Percentiles rank a stretch among this genome's conserved stretches.
These are phyloP conservation scores for Solanum virginianum DNA, from an alignment of 257 asterid species.

Conservation along the genomic window DNA sequence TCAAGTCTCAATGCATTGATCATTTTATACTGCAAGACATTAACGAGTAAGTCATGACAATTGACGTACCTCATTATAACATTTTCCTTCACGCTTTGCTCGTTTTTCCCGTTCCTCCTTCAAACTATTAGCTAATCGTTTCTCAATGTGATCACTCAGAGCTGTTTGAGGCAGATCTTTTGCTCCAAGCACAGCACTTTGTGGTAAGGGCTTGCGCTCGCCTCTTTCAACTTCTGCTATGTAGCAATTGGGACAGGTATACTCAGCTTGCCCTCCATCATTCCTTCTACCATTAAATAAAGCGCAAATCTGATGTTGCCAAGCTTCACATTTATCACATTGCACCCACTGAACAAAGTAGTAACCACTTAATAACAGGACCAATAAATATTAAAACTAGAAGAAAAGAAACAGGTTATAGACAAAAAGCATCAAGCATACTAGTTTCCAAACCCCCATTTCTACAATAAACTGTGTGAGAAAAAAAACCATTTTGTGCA, in stretches of 20 bases:
- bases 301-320: slow-evolving; percentile 99
- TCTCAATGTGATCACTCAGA: slow-evolving; percentile 92
- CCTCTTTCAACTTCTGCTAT: slow-evolving; percentile 82
- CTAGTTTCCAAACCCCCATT: not conserved
- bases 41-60: slow-evolving; percentile 3
- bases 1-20: not conserved
- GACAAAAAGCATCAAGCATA: not conserved
- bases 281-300: slow-evolving; percentile 95
- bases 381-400: not conserved
- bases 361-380: not conserved
- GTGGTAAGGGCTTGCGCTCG: slow-evolving; percentile 81
- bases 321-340: slow-evolving; percentile 97
- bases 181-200: slow-evolving; percentile 98
- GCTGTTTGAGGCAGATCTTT: slow-evolving; percentile 87
- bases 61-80: slow-evolving; percentile 68
- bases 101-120: slow-evolving; percentile 84
- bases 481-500: not conserved
- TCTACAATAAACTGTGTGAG: not conserved
- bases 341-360: slow-evolving; percentile 93
- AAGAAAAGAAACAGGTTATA: not conserved
- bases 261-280: slow-evolving; percentile 97
- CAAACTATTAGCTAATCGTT: slow-evolving; percentile 53
- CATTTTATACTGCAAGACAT: slow-evolving; percentile 1
- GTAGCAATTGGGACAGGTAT: slow-evolving; percentile 98
- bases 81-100: slow-evolving; percentile 66